Evolutionary conservation across 768 basidiomycete species (phyloP).

Genomic region (Lactifluus piperatus): DNA sequence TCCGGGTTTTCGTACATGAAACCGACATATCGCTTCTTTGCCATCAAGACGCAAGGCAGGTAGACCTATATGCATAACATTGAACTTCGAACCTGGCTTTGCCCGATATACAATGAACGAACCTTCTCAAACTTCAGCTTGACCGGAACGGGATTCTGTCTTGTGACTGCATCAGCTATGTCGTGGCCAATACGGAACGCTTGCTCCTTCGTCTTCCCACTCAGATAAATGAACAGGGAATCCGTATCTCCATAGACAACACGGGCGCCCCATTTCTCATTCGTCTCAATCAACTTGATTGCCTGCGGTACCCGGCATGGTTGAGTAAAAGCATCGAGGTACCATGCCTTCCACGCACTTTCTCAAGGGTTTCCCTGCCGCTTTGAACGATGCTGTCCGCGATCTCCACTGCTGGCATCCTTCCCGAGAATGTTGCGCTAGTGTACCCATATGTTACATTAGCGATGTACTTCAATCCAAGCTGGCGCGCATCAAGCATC

Average conservation of each 20-base stretch:
- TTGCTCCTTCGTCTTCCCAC: slow-evolving; percentile 85
- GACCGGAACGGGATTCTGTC: slow-evolving; percentile 79
- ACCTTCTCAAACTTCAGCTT: slow-evolving; percentile 99
- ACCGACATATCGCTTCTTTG: slow-evolving; percentile 98
- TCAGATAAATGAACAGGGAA: slow-evolving; percentile 87
- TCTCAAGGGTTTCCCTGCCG: slow-evolving; percentile 90
- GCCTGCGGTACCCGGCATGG: slow-evolving; percentile 43
- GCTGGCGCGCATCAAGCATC: slow-evolving; percentile 84
- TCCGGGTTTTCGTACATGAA: slow-evolving; percentile 88
- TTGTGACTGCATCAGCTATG: slow-evolving; percentile 82
- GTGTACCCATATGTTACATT: slow-evolving; percentile 98
- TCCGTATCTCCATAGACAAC: slow-evolving; percentile 98
- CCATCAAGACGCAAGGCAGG: slow-evolving; percentile 87
- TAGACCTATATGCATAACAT: slow-evolving; percentile 64
- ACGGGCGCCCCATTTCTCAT: slow-evolving; percentile 78
- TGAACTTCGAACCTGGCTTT: neutral
- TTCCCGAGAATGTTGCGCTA: slow-evolving; percentile 84
- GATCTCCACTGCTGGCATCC: slow-evolving; percentile 98
- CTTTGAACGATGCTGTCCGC: slow-evolving; percentile 98
- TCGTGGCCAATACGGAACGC: slow-evolving; percentile 91
- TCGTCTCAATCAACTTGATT: slow-evolving; percentile 66
- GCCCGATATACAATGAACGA: neutral
- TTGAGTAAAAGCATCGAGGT: neutral
- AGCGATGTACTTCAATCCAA: slow-evolving; percentile 88
- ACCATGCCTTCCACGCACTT: slow-evolving; percentile 38